Conservation (phyloP, 2,329 filamentous ascomycete genomes). For the Calonectria leucothoes region DNA sequence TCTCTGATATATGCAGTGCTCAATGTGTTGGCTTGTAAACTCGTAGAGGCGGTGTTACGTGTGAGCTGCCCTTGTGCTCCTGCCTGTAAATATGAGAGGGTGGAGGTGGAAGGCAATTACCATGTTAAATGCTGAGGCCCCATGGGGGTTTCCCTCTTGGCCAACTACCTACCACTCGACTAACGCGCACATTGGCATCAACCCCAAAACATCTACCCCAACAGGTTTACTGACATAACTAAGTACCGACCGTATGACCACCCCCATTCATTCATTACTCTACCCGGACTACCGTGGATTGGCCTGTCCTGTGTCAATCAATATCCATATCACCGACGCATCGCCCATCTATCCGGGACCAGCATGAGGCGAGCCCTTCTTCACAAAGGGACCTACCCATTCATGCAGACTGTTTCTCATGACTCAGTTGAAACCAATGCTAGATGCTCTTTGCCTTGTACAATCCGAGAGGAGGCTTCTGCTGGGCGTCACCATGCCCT, state of each 20-base stretch:
- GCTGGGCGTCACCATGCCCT: conserved; percentile 23
- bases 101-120: not conserved
- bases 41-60: not conserved
- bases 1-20: too few relatives aligned
- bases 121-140: too few relatives aligned
- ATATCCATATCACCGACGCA: conserved; percentile 17
- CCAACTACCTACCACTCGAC: too few relatives aligned
- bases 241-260: too few relatives aligned
- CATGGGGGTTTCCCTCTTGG: too few relatives aligned
- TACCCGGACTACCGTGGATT: not conserved
- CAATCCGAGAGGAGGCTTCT: conserved; percentile 17
- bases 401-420: conserved; percentile 32
- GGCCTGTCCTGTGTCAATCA: not conserved
- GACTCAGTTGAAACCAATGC: conserved; percentile 25
- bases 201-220: not conserved
- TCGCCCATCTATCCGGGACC: conserved; percentile 22
- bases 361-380: conserved; percentile 45
- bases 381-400: conserved; percentile 41
- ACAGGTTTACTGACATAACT: not conserved
- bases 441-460: conserved; percentile 13
- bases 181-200: not conserved
- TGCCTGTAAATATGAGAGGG: not conserved
- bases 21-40: not conserved
- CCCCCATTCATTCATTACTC: not conserved
- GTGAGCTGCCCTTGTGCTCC: not conserved